Percentiles rank a stretch among this genome's conserved stretches.
phyloP scores from a whole-genome alignment of 2,329 filamentous ascomycete species.

The Trichophyton verrucosum region DNA sequence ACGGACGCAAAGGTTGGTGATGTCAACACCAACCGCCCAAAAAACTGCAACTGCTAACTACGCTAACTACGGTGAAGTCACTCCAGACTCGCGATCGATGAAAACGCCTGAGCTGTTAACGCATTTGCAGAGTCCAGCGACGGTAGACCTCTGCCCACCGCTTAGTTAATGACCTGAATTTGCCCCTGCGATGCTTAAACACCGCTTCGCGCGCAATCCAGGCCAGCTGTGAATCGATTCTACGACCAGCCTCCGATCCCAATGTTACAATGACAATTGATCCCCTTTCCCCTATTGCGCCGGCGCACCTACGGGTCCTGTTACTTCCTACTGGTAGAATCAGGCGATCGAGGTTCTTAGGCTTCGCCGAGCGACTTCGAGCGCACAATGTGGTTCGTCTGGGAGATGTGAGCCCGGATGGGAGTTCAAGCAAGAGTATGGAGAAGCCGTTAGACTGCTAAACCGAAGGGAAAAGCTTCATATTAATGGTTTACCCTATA shows the following conservation, averaged over 20 bases:
- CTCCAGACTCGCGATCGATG: background rate
- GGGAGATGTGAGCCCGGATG: slow-evolving; percentile 75
- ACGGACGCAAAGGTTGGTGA: background rate
- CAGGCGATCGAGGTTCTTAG: slow-evolving; percentile 64
- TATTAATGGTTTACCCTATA: background rate
- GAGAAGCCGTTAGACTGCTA: background rate
- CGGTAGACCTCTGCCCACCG: too few species aligned
- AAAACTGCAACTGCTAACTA: background rate
- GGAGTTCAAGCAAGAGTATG: slow-evolving; percentile 74
- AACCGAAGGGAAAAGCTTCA: slow-evolving; percentile 1
- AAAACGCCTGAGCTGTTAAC: background rate
- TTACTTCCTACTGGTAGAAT: slow-evolving; percentile 80
- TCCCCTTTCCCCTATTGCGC: slow-evolving; percentile 78
- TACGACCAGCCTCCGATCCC: slow-evolving; percentile 15
- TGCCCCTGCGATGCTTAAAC: background rate
- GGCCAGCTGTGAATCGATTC: background rate
- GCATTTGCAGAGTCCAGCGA: background rate
- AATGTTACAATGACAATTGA: slow-evolving; percentile 69
- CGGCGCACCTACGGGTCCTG: slow-evolving; percentile 78
- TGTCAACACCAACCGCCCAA: background rate
- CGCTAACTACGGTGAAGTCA: background rate
- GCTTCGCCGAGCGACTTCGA: slow-evolving; percentile 66
- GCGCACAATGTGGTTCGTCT: slow-evolving; percentile 70
- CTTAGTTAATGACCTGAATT: background rate
- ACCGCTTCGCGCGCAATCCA: background rate